A percentile compares a stretch with the other conserved stretches of the same genome.
These are phyloP conservation scores for Solanum medicagineum DNA, from an alignment of 257 asterid species.

Conservation along the genomic window DNA sequence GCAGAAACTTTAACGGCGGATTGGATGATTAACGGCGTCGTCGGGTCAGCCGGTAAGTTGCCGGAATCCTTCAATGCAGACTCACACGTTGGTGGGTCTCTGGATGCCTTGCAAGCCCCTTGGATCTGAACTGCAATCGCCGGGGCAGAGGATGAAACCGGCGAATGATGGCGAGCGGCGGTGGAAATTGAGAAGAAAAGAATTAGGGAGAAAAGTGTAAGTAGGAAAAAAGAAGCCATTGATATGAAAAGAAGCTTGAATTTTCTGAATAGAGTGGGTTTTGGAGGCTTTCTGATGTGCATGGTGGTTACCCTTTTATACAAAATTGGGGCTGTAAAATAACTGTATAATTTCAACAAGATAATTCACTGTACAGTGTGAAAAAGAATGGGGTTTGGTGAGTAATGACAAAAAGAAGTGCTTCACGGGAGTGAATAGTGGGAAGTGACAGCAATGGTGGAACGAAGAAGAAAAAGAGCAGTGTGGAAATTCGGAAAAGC, in stretches of 20 bases:
- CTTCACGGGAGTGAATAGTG: background rate
- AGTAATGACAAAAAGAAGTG: background rate
- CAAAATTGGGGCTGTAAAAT: background rate
- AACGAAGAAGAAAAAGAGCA: background rate
- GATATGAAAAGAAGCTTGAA: background rate
- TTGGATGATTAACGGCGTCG: slow-evolving; percentile 25
- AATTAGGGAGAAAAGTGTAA: background rate
- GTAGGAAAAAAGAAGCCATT: slow-evolving; percentile 29
- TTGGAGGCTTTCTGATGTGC: background rate
- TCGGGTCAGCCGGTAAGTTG: slow-evolving; percentile 14
- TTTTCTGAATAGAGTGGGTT: background rate
- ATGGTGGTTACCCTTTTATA: background rate
- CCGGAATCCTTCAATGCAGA: slow-evolving; percentile 12
- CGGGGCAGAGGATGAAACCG: slow-evolving; percentile 2
- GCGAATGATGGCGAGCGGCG: slow-evolving; percentile 1
- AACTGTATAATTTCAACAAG: background rate
- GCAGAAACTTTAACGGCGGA: slow-evolving; percentile 25
- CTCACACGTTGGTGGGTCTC: slow-evolving; percentile 26
- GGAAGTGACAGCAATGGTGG: background rate
- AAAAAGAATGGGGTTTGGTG: background rate
- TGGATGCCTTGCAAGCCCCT: slow-evolving; percentile 48
- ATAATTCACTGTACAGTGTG: background rate
- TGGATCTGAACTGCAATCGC: slow-evolving; percentile 3
- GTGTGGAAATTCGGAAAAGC: background rate
- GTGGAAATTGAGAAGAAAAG: slow-evolving; percentile 6